phyloP scores from a whole-genome alignment of 495 filamentous ascomycete genomes.

The Aspergillus campestris region DNA sequence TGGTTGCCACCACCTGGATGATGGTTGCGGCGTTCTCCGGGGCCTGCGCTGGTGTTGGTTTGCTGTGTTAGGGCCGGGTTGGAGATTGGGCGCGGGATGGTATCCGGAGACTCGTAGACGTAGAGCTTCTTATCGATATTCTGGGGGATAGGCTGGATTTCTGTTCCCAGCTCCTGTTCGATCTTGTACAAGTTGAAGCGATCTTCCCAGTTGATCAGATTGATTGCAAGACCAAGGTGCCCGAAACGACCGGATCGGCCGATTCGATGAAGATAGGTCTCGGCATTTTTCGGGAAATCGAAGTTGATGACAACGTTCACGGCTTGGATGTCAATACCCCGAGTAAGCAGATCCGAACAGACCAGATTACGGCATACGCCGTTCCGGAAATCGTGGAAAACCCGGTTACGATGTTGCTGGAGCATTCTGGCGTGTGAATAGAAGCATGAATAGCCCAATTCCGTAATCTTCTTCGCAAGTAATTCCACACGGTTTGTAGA shows the following conservation, averaged over 20 bases:
- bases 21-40: constrained; percentile 31
- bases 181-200: constrained; percentile 98
- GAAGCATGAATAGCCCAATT: constrained; percentile 98
- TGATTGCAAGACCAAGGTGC: constrained; percentile 95
- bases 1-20: constrained; percentile 32
- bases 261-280: constrained; percentile 98
- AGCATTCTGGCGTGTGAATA: constrained; percentile 99
- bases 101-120: constrained; percentile 93
- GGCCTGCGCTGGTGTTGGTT: constrained; percentile 12
- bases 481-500: constrained; percentile 97
- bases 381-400: constrained; percentile 99
- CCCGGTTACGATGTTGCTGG: constrained; percentile 93
- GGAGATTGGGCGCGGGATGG: constrained; percentile 72
- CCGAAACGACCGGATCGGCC: constrained; percentile 95
- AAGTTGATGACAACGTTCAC: constrained; percentile 99
- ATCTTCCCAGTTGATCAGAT: constrained; percentile 99
- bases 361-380: constrained; percentile 96
- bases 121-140: constrained; percentile 97
- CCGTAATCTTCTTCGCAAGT: constrained; percentile 97
- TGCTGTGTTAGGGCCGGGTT: constrained; percentile 29
- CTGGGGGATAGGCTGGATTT: constrained; percentile 90
- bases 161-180: constrained; percentile 92
- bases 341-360: constrained; percentile 94
- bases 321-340: constrained; percentile 98
- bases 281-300: constrained; percentile 98